A percentile compares a stretch with the other conserved stretches of the same genome.
These are phyloP conservation scores for Calonectria pauciramosa DNA, from an alignment of 2,329 filamentous ascomycete genomes.

Conservation along the genomic window DNA sequence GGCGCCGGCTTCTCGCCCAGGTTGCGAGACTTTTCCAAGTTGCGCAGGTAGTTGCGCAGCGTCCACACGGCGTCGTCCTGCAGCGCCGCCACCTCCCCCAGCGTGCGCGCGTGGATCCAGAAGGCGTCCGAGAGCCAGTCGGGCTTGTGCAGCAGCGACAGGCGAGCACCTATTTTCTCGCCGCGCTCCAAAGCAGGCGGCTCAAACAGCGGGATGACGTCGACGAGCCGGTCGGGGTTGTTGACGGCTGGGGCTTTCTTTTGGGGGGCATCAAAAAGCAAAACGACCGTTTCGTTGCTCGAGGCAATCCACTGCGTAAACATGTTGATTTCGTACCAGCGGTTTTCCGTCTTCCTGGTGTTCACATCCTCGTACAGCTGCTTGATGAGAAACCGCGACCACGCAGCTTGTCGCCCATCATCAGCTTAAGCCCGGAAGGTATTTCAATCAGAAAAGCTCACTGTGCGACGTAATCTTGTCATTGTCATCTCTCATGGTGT, in stretches of 20 bases:
- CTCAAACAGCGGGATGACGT: not conserved
- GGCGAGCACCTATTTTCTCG: not conserved
- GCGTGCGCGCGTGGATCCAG: conserved; percentile 7
- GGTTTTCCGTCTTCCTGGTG: not conserved
- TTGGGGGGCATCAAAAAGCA: not conserved
- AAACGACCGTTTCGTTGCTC: conserved; percentile 3
- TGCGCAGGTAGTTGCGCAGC: conserved; percentile 52
- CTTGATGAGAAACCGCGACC: conserved; percentile 19
- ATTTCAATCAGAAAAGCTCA: not conserved
- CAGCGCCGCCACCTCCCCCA: not conserved
- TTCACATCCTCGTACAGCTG: not conserved
- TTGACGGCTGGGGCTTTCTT: not conserved
- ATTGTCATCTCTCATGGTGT: not conserved
- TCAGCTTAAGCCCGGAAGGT: not conserved
- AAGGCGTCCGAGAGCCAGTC: not conserved
- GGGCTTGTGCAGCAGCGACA: not conserved
- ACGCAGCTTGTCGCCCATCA: not conserved
- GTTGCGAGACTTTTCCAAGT: conserved; percentile 45
- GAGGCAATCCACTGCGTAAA: conserved; percentile 7
- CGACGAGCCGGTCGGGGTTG: not conserved
- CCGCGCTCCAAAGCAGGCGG: not conserved
- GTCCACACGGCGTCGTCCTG: conserved; percentile 48
- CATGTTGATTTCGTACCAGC: conserved; percentile 18
- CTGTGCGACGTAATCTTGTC: not conserved
- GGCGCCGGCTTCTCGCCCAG: conserved; percentile 43